phyloP scores from a whole-genome alignment of 2,329 filamentous ascomycete species.

The Chrysoporthe deuterocubensis region DNA sequence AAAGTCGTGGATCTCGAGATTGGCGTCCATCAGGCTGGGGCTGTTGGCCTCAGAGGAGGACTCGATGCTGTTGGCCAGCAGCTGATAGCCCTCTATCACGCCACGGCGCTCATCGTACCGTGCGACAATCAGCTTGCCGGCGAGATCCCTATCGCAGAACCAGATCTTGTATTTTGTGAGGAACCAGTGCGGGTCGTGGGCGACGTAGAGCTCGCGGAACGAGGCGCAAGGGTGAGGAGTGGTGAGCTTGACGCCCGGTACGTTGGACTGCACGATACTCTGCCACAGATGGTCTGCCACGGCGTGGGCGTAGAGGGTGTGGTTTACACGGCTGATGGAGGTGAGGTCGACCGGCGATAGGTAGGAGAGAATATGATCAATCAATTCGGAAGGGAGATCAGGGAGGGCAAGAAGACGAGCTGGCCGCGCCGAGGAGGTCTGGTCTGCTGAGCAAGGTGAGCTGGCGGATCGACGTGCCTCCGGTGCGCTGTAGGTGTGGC shows the following conservation, averaged over 20 bases:
- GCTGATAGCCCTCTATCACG: constrained; percentile 78
- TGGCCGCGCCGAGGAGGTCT: background rate
- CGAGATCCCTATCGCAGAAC: constrained; percentile 77
- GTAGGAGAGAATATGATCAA: constrained; percentile 71
- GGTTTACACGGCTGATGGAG: constrained; percentile 64
- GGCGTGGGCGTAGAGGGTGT: constrained; percentile 60
- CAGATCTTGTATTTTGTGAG: constrained; percentile 79
- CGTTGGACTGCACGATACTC: constrained; percentile 67
- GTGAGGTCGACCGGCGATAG: constrained; percentile 69
- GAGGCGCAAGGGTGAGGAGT: constrained; percentile 62
- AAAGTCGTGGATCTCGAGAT: constrained; percentile 75
- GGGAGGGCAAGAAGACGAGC: constrained; percentile 42
- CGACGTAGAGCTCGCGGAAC: constrained; percentile 73
- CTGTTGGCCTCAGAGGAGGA: constrained; percentile 40
- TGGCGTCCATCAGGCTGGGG: constrained; percentile 60
- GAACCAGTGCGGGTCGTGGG: constrained; percentile 85
- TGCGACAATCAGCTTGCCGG: constrained; percentile 75
- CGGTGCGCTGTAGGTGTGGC: background rate
- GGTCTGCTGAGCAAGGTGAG: background rate
- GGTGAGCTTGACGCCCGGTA: constrained; percentile 59
- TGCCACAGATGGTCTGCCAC: constrained; percentile 74
- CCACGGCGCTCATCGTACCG: constrained; percentile 75
- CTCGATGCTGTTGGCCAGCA: constrained; percentile 64
- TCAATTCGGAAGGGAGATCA: constrained; percentile 72
- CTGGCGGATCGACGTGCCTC: background rate